Evolutionary conservation across 2,329 filamentous ascomycete genomes (phyloP).

Genomic region (Claviceps monticola): DNA sequence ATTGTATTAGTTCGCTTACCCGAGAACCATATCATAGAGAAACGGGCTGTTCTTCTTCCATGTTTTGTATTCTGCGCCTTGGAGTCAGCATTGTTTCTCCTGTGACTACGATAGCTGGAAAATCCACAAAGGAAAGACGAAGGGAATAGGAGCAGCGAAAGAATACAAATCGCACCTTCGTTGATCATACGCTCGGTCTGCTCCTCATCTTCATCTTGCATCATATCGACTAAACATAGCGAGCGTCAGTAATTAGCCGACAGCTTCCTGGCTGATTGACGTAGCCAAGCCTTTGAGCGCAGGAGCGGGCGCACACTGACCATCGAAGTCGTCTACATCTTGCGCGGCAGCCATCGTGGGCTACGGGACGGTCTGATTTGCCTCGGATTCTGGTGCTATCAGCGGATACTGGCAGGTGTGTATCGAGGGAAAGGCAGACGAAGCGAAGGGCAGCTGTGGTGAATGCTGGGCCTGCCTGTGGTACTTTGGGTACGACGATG

Average conservation of each 20-base stretch:
- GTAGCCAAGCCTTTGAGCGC: neutral
- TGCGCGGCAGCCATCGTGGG: constrained; percentile 22
- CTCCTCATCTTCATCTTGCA: constrained; percentile 56
- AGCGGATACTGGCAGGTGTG: neutral
- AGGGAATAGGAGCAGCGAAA: neutral
- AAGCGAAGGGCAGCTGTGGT: neutral
- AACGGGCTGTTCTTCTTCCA: constrained; percentile 99
- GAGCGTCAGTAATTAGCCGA: constrained; percentile 3
- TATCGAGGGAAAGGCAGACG: neutral
- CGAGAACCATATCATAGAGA: constrained; percentile 94
- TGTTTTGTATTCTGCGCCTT: constrained; percentile 76
- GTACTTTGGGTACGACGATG: constrained; percentile 9
- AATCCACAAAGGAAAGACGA: neutral
- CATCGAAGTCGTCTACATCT: constrained; percentile 21
- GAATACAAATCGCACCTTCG: constrained; percentile 45
- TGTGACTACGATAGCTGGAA: neutral
- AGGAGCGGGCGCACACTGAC: constrained; percentile 12
- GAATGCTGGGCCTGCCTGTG: neutral
- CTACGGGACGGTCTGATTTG: neutral
- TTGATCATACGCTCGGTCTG: constrained; percentile 82
- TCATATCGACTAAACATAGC: constrained; percentile 20
- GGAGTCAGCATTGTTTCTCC: neutral
- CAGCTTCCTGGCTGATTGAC: neutral
- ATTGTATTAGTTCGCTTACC: constrained; percentile 26
- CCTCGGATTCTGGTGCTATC: neutral